Conservation (phyloP, 2,329 filamentous ascomycete species). For the Neofusicoccum cordaticola region DNA sequence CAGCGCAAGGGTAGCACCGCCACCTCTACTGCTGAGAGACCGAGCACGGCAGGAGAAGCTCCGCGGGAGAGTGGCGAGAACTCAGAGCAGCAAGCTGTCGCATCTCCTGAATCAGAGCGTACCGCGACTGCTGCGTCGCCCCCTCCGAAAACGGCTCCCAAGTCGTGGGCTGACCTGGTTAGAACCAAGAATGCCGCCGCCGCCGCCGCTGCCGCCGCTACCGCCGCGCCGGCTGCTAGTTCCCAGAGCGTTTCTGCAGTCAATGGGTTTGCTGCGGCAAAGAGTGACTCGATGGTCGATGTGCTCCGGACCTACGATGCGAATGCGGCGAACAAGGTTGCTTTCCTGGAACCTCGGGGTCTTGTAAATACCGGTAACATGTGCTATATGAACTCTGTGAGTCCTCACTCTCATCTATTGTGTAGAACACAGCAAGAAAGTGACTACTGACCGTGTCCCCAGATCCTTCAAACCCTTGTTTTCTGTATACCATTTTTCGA, state of each 20-base stretch:
- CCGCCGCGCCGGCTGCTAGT: conserved; percentile 6
- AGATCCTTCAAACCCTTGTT: conserved; percentile 93
- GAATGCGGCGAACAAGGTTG: conserved; percentile 61
- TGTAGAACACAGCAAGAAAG: background rate
- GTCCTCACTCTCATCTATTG: conserved; percentile 33
- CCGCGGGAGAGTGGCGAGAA: conserved; percentile 14
- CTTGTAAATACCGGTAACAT: conserved; percentile 97
- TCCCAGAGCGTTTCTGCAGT: conserved; percentile 30
- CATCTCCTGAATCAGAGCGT: conserved; percentile 28
- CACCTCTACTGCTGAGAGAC: conserved; percentile 36
- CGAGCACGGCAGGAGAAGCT: conserved; percentile 20
- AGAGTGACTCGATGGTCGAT: conserved; percentile 67
- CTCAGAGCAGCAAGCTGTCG: conserved; percentile 19
- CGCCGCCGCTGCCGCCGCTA: conserved; percentile 26
- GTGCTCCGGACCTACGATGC: conserved; percentile 73
- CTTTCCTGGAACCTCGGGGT: conserved; percentile 87
- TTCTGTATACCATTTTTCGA: conserved; percentile 94
- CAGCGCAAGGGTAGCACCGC: conserved; percentile 23
- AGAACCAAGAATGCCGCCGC: conserved; percentile 48
- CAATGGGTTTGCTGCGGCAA: conserved; percentile 45
- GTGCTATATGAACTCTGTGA: conserved; percentile 99
- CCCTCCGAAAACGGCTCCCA: conserved; percentile 49
- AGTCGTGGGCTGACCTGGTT: conserved; percentile 69
- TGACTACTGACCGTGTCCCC: conserved; percentile 33
- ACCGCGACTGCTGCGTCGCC: conserved; percentile 39